Base-by-base conservation (phyloP, 2,329 filamentous ascomycete species). In the Chaetomiaceae sp. region DNA sequence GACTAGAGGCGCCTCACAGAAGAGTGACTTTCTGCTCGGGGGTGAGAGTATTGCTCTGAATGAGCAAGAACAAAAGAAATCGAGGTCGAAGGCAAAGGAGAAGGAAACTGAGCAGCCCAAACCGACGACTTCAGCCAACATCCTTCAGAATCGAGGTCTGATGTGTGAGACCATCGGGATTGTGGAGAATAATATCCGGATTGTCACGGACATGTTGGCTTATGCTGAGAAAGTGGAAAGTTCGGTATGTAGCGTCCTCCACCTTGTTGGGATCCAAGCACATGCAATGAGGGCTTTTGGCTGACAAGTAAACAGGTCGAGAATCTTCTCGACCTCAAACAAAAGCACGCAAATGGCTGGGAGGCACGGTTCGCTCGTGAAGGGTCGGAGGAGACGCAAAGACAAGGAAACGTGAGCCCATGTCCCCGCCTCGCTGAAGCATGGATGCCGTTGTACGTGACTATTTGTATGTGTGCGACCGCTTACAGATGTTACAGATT, bases 311-410 rank as follows among this genome's bases (percentile, higher is more conserved):
- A 27, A 48, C 31, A 52, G 40, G 39, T 46, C 17, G 44, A 48
- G 40, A 43, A 21, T 12, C 44, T 51, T 8, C 44, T 51, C 38
- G 31, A 39, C 14, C 40, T 44, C 13, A 44, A 44, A 12, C 51
- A 54, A 14, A 50, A 54, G n/a, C 48, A 54, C 9, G 51, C 51
- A 10, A 50, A 50, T 13, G 48, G 25, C 2, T 54, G 51, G 51
- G 51, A 54, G 10, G 48, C 51, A 1, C 35, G 51, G 34, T 54
- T 50, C 39, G 44, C 51, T 2, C 44, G 48, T 12, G 48, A 50
- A 21, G 47, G 48, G 4, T 54, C 51, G 2, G 51, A 54, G 14
- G 33, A 50, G 14, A 47, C 30, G 8, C 48, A 50, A 25, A 33
- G 51, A 5, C 51, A 54, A 23, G 44, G 53, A 41, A 55, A 55